Percentiles rank a stretch among this genome's conserved stretches.
Evolutionary conservation across 331 rosid species (phyloP).

Genomic region (Rhamnella rubrinervis): DNA sequence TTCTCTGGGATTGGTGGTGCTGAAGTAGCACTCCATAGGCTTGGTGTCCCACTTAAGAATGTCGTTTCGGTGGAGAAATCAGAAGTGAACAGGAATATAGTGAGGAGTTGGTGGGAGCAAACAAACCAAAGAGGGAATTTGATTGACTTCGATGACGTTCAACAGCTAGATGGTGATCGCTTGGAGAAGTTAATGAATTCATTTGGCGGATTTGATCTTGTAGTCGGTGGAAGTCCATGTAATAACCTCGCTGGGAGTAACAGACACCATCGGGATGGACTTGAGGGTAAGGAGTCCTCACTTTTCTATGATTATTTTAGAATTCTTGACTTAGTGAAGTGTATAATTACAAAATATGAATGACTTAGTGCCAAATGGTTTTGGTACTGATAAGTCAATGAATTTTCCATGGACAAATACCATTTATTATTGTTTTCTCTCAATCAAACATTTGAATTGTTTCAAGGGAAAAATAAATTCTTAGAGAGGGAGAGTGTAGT

Average conservation of each 20-base stretch:
- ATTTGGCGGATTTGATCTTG: slow-evolving; percentile 83
- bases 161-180: slow-evolving; percentile 42
- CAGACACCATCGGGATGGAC: slow-evolving; percentile 80
- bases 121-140: slow-evolving; percentile 80
- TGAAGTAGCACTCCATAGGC: slow-evolving; percentile 88
- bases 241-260: slow-evolving; percentile 94
- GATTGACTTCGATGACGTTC: slow-evolving; percentile 61
- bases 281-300: slow-evolving; percentile 79
- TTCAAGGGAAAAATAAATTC: too few relatives aligned
- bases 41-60: slow-evolving; percentile 69
- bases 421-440: background rate
- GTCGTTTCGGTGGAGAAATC: slow-evolving; percentile 85
- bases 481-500: too few relatives aligned
- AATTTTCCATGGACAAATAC: slow-evolving; percentile 14
- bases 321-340: slow-evolving; percentile 69
- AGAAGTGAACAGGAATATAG: slow-evolving; percentile 66
- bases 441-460: too few relatives aligned
- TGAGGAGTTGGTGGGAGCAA: slow-evolving; percentile 98
- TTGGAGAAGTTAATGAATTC: slow-evolving; percentile 52
- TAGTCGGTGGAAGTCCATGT: slow-evolving; percentile 97
- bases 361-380: slow-evolving; percentile 25
- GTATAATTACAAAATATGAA: slow-evolving; percentile 30
- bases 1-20: slow-evolving; percentile 98
- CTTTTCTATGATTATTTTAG: slow-evolving; percentile 75
- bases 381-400: slow-evolving; percentile 4